Base-by-base conservation (phyloP, 2,329 filamentous ascomycete genomes). In the Aspergillus ochraceoroseus region DNA sequence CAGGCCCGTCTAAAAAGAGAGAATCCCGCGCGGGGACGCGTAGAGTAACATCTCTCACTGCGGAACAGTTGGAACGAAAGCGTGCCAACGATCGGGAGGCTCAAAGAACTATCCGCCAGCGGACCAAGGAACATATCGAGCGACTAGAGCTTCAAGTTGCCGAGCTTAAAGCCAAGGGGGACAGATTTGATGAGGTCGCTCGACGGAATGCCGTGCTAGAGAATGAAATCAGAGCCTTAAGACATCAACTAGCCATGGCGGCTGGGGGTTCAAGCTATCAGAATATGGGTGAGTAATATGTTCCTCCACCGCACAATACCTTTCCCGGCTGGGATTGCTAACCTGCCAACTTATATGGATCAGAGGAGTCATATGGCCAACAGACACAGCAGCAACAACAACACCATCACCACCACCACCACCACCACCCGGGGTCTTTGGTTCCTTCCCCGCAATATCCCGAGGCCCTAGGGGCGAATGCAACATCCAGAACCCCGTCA, bases 71-170 rank as follows among this genome's bases (percentile, higher is more conserved):
- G 33, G 76, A 79, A 52, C 65, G 76, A 35, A 79, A 79, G 57
- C 67, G 76, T 44, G 76, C 76, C 46, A 79, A 79, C 57, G 76
- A 79, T 56, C 68, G 76, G 46, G 76, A 79, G 58, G 75, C 76
- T 38, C 76, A 79, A 55, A 68, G 75, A 49, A 75, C 74, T 33
- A 79, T 78, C 49, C 72, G 76, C 19, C 73, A 77, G 54, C 63
- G 76, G 45, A 79, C 74, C 28, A 78, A 76, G 49, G 74, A 77
- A 48, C 75, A 77, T 55, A 78, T 78, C 45, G 75, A 79, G 47
- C 65, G 63, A 18, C 67, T 79, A n/a, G 74, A 79, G 51, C 63
- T 67, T 33, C 71, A 73, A 42, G 70, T 78, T 32, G 68, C 67
- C 29, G 74, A 77, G 31, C 63, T 79, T 32, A 71, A 66, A 33